Conservation (phyloP, 2,329 filamentous ascomycete species). For the Fusarium caatingaense region DNA sequence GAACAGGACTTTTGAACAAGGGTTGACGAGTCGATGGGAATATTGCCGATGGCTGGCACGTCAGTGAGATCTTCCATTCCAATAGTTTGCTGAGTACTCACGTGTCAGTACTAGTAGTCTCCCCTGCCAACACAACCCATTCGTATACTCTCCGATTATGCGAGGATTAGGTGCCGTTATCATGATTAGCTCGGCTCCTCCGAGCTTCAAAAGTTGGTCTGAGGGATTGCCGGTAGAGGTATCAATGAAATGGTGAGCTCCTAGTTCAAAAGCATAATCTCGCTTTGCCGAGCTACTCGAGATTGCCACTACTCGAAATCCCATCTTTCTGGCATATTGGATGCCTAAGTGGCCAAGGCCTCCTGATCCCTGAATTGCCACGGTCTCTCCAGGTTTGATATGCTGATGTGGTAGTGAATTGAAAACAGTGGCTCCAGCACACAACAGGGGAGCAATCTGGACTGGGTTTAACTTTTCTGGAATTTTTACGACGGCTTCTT, state of each 20-base stretch:
- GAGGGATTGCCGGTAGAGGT: not conserved
- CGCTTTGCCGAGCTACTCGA: not conserved
- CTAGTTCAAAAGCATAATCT: not conserved
- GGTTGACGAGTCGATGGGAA: not conserved
- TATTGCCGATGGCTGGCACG: not conserved
- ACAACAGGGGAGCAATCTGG: too few species aligned
- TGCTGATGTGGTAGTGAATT: too few species aligned
- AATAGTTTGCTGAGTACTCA: not conserved
- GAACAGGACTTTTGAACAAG: not conserved
- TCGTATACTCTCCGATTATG: not conserved
- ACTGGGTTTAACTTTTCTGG: too few species aligned
- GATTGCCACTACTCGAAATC: not conserved
- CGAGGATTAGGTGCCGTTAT: not conserved
- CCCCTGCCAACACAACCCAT: not conserved
- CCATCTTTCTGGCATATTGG: too few species aligned
- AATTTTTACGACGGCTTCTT: too few species aligned
- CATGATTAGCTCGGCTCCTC: not conserved
- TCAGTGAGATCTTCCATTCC: not conserved
- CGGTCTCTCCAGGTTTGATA: too few species aligned
- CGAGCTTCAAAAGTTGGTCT: not conserved
- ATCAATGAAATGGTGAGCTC: not conserved
- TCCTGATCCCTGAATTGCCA: too few species aligned
- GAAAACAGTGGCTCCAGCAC: too few species aligned
- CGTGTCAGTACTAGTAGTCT: not conserved
- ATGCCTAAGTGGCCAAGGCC: too few species aligned